A percentile compares a stretch with the other conserved stretches of the same genome.
phyloP scores from a whole-genome alignment of 352 stramenopile genomes.

The Phytophthora chlamydospora region DNA sequence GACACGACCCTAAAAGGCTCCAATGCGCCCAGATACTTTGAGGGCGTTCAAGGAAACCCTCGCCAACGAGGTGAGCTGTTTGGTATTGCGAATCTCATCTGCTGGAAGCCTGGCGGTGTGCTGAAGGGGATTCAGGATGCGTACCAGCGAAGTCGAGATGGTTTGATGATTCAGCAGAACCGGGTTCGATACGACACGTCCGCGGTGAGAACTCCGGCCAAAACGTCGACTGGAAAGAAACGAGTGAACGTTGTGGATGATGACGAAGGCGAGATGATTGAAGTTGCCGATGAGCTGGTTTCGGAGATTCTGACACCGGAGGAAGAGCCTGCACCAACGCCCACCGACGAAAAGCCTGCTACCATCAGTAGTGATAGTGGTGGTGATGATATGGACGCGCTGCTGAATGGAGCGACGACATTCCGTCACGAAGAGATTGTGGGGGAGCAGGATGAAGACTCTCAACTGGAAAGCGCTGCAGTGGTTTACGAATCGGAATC shows the following conservation, averaged over 20 bases:
- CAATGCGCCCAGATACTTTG: constrained; percentile 77
- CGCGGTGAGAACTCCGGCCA: constrained; percentile 27
- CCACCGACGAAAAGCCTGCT: constrained; percentile 13
- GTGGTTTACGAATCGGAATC: constrained; percentile 19
- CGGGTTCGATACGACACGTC: constrained; percentile 51
- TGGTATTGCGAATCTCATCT: constrained; percentile 77
- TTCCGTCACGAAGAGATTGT: constrained; percentile 43
- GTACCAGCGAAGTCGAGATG: constrained; percentile 61
- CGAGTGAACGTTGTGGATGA: constrained; percentile 40
- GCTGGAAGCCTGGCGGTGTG: constrained; percentile 74
- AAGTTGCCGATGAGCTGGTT: constrained; percentile 45
- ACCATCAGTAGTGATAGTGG: constrained; percentile 28
- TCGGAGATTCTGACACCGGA: constrained; percentile 40
- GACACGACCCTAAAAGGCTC: constrained; percentile 80
- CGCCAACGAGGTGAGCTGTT: constrained; percentile 80
- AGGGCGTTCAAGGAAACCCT: constrained; percentile 80
- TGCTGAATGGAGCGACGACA: constrained; percentile 34
- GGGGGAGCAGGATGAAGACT: constrained; percentile 33
- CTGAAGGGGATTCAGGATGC: constrained; percentile 80
- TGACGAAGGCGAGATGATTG: constrained; percentile 47
- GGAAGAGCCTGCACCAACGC: constrained; percentile 3
- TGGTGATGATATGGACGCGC: constrained; percentile 35
- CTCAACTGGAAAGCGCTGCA: constrained; percentile 12
- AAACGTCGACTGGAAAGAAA: constrained; percentile 44
- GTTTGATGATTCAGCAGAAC: constrained; percentile 62